phyloP scores from a whole-genome alignment of 179 eudicot genomes.

The Sideroxylon spinosum region DNA sequence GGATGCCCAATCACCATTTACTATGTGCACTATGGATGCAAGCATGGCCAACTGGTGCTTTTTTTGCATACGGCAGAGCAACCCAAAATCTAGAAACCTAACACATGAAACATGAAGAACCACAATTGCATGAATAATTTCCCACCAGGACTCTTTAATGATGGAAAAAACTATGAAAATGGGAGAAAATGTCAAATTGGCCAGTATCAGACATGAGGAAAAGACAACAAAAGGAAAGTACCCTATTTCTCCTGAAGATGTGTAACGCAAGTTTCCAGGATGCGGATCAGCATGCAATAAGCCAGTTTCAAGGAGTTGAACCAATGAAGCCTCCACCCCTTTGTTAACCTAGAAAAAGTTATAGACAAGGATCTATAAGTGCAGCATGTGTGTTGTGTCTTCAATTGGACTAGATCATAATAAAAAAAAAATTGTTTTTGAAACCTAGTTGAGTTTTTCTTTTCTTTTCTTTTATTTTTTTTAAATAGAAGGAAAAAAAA shows the following conservation, averaged over 20 bases:
- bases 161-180: neutral
- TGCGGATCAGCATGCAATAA: slow-evolving; percentile 96
- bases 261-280: slow-evolving; percentile 91
- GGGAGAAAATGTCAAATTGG: neutral
- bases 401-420: neutral
- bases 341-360: slow-evolving; percentile 58
- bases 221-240: slow-evolving; percentile 21
- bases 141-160: neutral
- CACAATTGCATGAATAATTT: neutral
- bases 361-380: slow-evolving; percentile 7
- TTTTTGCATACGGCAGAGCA: slow-evolving; percentile 90
- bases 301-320: slow-evolving; percentile 96
- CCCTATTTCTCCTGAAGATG: slow-evolving; percentile 82
- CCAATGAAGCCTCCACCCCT: slow-evolving; percentile 87
- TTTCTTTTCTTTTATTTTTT: too few relatives aligned
- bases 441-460: neutral
- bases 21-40: slow-evolving; percentile 86
- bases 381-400: neutral
- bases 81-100: slow-evolving; percentile 94
- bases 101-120: slow-evolving; percentile 19
- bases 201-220: neutral
- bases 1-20: slow-evolving; percentile 93
- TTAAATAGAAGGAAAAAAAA: neutral
- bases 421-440: neutral
- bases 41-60: slow-evolving; percentile 97